Evolutionary conservation across 805 yeast genomes (phyloP).

Genomic region (Pichia sporocuriosa): DNA sequence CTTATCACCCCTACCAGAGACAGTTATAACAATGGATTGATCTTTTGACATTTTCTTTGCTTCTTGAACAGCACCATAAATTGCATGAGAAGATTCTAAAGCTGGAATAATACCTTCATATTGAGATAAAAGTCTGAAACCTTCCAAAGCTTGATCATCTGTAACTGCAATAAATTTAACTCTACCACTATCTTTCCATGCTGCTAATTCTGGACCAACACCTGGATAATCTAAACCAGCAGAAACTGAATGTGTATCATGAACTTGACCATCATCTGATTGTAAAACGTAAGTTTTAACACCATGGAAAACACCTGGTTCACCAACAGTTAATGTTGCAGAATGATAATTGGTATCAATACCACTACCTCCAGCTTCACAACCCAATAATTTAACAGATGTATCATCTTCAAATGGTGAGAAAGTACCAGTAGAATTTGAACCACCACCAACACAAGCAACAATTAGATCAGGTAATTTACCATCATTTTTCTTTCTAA

Average conservation of each 20-base stretch:
- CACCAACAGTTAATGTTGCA: conserved; percentile 92
- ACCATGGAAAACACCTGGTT: conserved; percentile 97
- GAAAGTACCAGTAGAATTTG: conserved; percentile 93
- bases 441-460: conserved; percentile 99
- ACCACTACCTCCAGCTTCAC: conserved; percentile 99
- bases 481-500: conserved; percentile 69
- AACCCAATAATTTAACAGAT: conserved; percentile 78
- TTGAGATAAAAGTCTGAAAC: conserved; percentile 83
- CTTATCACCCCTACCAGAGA: conserved; percentile 98
- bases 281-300: conserved; percentile 91
- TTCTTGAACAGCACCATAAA: conserved; percentile 80
- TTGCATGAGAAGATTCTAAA: conserved; percentile 94
- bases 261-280: conserved; percentile 89
- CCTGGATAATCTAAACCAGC: conserved; percentile 99
- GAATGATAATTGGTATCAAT: conserved; percentile 82
- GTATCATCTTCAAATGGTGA: conserved; percentile 83
- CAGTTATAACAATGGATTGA: conserved; percentile 76
- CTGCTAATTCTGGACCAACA: conserved; percentile 96
- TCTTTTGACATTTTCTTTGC: conserved; percentile 80
- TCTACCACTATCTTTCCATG: conserved; percentile 91
- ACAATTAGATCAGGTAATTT: conserved; percentile 88
- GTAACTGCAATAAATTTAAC: conserved; percentile 88
- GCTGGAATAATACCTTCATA: conserved; percentile 99
- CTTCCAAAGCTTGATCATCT: conserved; percentile 90
- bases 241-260: conserved; percentile 95